phyloP scores from a whole-genome alignment of 2,329 filamentous ascomycete species.

The Exophiala dermatitidis region DNA sequence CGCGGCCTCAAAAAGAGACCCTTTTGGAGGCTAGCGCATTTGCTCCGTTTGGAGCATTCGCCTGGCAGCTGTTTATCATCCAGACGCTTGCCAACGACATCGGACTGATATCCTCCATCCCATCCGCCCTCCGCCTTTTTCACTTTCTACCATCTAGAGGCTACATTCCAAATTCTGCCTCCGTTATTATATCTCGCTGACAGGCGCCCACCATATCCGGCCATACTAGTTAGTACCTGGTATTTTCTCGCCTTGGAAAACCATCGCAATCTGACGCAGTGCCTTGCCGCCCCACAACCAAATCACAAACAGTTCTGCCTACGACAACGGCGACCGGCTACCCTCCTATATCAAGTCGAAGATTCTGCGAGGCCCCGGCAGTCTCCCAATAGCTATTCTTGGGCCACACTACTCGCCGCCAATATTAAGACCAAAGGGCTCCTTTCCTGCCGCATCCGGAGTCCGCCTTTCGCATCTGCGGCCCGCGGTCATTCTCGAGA shows the following conservation, averaged over 20 bases:
- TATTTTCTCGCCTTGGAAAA: too few species aligned
- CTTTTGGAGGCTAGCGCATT: too few species aligned
- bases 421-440: not conserved
- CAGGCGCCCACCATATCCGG: not conserved
- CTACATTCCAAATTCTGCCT: not conserved
- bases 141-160: not conserved
- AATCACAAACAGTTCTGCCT: not conserved
- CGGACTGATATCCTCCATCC: not conserved
- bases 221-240: not conserved
- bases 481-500: not conserved
- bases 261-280: not conserved
- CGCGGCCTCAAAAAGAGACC: not conserved
- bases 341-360: not conserved
- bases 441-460: not conserved
- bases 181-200: not conserved
- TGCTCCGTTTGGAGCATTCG: not conserved
- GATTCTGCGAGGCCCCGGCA: not conserved
- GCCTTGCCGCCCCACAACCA: not conserved
- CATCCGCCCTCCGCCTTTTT: not conserved
- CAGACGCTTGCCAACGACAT: not conserved
- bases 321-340: not conserved
- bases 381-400: not conserved
- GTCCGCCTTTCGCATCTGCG: constrained; percentile 5
- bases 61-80: not conserved
- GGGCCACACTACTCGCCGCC: not conserved